These are phyloP conservation scores for Ascosphaera acerosa DNA, from an alignment of 2,329 filamentous ascomycete species.

Conservation along the genomic window DNA sequence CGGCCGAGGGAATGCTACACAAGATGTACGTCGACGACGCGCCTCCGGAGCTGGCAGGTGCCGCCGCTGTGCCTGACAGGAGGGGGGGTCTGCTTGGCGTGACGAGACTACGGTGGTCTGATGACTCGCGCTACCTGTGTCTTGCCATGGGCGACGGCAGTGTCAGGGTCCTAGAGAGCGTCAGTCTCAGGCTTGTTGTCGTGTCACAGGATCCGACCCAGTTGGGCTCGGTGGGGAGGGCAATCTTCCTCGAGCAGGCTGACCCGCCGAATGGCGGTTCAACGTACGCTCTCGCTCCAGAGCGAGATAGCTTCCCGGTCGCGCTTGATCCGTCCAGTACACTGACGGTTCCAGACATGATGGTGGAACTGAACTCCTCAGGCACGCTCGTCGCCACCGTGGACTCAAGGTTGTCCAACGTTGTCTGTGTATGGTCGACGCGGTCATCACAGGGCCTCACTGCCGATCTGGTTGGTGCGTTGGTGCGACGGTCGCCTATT, in stretches of 20 bases:
- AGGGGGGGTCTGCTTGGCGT: too few relatives aligned
- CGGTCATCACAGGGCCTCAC: conserved; percentile 4
- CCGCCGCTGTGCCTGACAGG: conserved; percentile 18
- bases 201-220: conserved; percentile 12
- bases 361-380: conserved; percentile 17
- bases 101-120: conserved; percentile 27
- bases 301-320: conserved; percentile 13
- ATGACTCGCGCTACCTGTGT: conserved; percentile 22
- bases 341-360: too few relatives aligned
- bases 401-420: conserved; percentile 17
- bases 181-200: conserved; percentile 17
- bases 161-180: conserved; percentile 22
- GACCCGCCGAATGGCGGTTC: conserved; percentile 11
- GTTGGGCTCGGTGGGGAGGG: conserved; percentile 11
- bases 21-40: conserved; percentile 23
- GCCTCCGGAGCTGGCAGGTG: conserved; percentile 11
- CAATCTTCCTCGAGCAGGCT: conserved; percentile 13
- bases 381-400: conserved; percentile 16
- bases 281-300: conserved; percentile 15
- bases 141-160: conserved; percentile 26
- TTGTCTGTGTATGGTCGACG: conserved; percentile 22
- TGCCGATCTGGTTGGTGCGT: conserved; percentile 10
- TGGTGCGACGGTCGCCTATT: conserved; percentile 19
- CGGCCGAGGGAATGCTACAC: conserved; percentile 33
- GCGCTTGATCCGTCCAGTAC: too few relatives aligned